Evolutionary conservation across 148 eudicot species (phyloP).

Genomic region (Rhododendron williamsianum): DNA sequence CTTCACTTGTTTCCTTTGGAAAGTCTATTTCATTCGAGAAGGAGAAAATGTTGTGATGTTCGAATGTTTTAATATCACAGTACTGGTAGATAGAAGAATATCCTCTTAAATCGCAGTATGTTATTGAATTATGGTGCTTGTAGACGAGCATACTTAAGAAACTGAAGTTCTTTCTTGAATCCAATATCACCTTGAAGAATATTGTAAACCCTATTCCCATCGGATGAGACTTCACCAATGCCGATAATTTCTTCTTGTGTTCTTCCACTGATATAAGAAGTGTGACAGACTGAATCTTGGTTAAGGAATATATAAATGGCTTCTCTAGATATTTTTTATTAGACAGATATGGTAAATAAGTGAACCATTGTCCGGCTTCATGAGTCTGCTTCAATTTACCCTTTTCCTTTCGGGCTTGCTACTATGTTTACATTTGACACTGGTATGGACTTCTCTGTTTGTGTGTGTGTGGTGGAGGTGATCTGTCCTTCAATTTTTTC

Average conservation of each 20-base stretch:
- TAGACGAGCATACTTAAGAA: neutral
- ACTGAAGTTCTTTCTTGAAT: neutral
- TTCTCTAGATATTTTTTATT: neutral
- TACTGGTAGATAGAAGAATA: neutral
- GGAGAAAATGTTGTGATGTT: neutral
- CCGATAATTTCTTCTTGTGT: neutral
- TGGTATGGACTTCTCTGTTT: neutral
- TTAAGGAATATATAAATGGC: neutral
- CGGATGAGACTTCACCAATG: neutral
- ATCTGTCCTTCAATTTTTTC: neutral
- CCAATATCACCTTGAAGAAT: neutral
- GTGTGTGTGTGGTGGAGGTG: constrained; percentile 1
- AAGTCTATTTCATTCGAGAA: neutral
- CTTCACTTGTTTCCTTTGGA: constrained; percentile 3
- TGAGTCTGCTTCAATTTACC: neutral
- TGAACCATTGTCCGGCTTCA: constrained; percentile 7
- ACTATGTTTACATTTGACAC: neutral
- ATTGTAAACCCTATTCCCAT: neutral
- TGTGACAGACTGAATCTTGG: neutral
- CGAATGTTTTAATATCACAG: neutral
- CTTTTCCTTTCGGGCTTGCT: neutral
- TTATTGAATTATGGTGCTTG: neutral
- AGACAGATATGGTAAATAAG: neutral
- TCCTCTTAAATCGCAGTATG: neutral
- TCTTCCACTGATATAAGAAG: neutral